Conservation (phyloP, 2,329 filamentous ascomycete species). For the Epichloe bromicola region DNA sequence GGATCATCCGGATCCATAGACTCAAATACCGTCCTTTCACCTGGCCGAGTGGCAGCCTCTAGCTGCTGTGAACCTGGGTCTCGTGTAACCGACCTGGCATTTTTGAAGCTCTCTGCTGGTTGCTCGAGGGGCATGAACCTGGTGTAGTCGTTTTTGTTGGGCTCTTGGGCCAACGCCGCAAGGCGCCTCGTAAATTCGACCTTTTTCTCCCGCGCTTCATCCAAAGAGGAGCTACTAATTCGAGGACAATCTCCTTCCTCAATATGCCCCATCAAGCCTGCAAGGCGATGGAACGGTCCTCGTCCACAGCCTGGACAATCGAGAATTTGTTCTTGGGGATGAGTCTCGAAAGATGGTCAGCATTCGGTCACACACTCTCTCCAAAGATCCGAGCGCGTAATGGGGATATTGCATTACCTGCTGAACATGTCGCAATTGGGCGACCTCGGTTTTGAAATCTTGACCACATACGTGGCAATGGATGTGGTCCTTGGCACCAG, state of each 20-base stretch:
- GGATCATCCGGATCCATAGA: conserved; percentile 29
- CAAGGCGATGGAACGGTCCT: conserved; percentile 23
- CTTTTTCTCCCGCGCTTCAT: conserved; percentile 23
- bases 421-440: conserved; percentile 21
- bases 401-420: conserved; percentile 13
- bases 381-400: too few species aligned
- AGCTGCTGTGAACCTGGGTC: conserved; percentile 8
- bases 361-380: not conserved
- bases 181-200: conserved; percentile 21
- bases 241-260: conserved; percentile 26
- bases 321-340: conserved; percentile 25
- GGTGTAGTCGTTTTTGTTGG: conserved; percentile 16
- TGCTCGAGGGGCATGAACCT: conserved; percentile 11
- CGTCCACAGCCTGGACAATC: conserved; percentile 32
- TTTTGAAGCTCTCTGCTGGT: not conserved
- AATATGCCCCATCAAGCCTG: conserved; percentile 30
- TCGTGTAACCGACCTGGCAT: not conserved
- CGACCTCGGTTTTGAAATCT: conserved; percentile 21
- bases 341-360: not conserved
- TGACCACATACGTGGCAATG: conserved; percentile 26
- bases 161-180: conserved; percentile 13
- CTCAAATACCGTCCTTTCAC: conserved; percentile 5
- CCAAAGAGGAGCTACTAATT: conserved; percentile 21
- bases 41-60: conserved; percentile 7
- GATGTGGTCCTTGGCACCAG: conserved; percentile 16